phyloP scores from a whole-genome alignment of 345 rosid species.

The Syzygium aromaticum region DNA sequence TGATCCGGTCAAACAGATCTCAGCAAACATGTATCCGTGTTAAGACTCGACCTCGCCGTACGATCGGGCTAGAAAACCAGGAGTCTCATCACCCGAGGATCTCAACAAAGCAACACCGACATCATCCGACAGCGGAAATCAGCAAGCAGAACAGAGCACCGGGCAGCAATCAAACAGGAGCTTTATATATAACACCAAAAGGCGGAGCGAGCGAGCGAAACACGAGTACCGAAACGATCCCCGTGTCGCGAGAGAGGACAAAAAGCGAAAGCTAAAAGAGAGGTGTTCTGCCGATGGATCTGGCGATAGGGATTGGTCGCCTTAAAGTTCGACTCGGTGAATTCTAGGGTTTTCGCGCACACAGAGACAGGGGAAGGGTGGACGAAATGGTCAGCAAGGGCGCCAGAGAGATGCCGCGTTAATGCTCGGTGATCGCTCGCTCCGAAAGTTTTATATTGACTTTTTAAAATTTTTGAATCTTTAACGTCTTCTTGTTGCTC shows the following conservation, averaged over 20 bases:
- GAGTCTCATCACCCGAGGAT: not conserved
- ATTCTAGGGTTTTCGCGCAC: not conserved
- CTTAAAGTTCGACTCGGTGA: not conserved
- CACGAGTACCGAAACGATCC: no score
- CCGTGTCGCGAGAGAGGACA: not conserved
- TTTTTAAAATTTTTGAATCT: constrained; percentile 4
- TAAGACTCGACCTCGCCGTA: not conserved
- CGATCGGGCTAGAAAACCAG: no score
- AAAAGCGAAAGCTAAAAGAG: not conserved
- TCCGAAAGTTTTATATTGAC: not conserved
- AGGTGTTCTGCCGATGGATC: not conserved
- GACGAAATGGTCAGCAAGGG: not conserved
- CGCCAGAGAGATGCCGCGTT: not conserved
- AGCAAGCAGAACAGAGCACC: no score
- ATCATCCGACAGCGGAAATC: no score
- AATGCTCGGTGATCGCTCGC: no score
- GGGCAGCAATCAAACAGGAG: no score
- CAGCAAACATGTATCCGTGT: not conserved
- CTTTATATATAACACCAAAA: no score
- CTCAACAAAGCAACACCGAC: no score
- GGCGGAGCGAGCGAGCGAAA: no score
- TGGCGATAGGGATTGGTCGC: not conserved
- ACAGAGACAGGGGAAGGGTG: not conserved
- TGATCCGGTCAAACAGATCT: not conserved
- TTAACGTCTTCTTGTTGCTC: not conserved